phyloP scores from a whole-genome alignment of 495 filamentous ascomycete species.

The Penicillium verhagenii region DNA sequence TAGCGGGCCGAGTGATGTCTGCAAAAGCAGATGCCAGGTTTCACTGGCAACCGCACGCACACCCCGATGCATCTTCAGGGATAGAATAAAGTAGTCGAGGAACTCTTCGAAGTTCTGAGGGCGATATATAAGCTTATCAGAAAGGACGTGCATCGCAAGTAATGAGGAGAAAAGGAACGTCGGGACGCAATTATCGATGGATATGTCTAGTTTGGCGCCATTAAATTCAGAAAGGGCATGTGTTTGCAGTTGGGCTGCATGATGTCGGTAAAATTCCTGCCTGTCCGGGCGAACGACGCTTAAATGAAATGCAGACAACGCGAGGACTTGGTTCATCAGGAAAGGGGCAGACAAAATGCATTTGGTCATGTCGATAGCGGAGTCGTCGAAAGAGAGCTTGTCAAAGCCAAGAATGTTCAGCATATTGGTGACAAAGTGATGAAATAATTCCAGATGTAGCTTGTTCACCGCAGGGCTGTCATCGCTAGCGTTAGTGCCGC shows the following conservation, averaged over 20 bases:
- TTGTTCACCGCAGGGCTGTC: constrained; percentile 31
- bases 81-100: no score
- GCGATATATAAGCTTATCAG: no score
- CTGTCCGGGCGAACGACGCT: constrained; percentile 9
- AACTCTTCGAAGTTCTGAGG: no score
- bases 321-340: constrained; percentile 10
- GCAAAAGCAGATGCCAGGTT: no score
- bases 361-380: constrained; percentile 10
- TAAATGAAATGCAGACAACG: constrained; percentile 13
- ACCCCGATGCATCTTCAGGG: no score
- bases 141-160: no score
- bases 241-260: constrained; percentile 12
- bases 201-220: not conserved
- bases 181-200: not conserved
- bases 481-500: constrained; percentile 4
- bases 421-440: no score
- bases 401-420: no score
- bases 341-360: constrained; percentile 18
- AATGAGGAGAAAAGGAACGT: no score
- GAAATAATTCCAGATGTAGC: constrained; percentile 31
- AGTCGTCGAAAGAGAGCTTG: constrained; percentile 1
- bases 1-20: no score
- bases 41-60: no score
- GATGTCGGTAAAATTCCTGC: constrained; percentile 6
- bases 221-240: constrained; percentile 11